A percentile compares a stretch with the other conserved stretches of the same genome.
Evolutionary conservation across 257 asterid species (phyloP).

Genomic region (Knoxia roxburghii): DNA sequence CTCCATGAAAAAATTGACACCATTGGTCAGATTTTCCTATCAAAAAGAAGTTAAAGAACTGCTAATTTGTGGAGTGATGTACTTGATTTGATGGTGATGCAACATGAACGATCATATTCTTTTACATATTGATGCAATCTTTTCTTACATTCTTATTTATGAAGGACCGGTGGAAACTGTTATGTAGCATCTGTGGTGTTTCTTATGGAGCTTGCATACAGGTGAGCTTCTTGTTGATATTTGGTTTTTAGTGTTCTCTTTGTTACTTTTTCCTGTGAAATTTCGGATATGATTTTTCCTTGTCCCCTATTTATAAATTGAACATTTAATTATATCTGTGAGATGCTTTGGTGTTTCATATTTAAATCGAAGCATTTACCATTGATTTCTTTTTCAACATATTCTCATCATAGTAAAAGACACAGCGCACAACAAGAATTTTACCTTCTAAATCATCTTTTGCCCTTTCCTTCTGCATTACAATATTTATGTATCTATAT

Average conservation of each 20-base stretch:
- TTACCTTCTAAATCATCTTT: not conserved
- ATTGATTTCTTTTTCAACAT: not conserved
- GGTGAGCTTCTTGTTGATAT: slow-evolving; percentile 38
- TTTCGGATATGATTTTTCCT: not conserved
- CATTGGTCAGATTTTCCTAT: not conserved
- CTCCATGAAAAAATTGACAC: not conserved
- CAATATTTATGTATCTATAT: not conserved
- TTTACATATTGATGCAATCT: slow-evolving; percentile 10
- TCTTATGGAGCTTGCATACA: slow-evolving; percentile 98
- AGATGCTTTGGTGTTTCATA: not conserved
- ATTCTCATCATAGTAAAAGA: not conserved
- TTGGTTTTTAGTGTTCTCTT: slow-evolving; percentile 10
- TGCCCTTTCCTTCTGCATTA: not conserved
- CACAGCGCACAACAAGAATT: not conserved
- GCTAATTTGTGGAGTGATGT: not conserved
- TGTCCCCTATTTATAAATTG: not conserved
- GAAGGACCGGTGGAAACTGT: slow-evolving; percentile 96
- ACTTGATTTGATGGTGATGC: not conserved
- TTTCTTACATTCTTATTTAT: slow-evolving; percentile 19
- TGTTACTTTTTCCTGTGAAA: not conserved
- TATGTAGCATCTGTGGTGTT: slow-evolving; percentile 89
- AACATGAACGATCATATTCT: not conserved
- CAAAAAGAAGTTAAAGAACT: not conserved
- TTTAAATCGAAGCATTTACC: not conserved
- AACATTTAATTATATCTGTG: not conserved